phyloP scores from a whole-genome alignment of 2,329 filamentous ascomycete species.

The Lasiodiplodia sp. region DNA sequence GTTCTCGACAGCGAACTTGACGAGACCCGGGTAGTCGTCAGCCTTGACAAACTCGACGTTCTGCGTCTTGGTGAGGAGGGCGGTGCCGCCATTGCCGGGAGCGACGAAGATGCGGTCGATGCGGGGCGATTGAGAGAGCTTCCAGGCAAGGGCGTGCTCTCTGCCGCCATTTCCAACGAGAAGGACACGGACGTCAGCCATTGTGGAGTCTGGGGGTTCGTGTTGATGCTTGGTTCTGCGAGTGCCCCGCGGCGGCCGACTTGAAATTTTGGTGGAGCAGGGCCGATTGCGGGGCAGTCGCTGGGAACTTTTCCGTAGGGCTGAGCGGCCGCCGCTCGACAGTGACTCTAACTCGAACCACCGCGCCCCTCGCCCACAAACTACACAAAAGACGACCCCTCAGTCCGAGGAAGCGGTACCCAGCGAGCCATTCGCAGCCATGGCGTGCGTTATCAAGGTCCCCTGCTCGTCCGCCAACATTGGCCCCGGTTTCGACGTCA shows the following conservation, averaged over 20 bases:
- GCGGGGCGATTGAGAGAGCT: constrained; percentile 80
- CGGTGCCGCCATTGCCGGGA: constrained; percentile 88
- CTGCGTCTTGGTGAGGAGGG: constrained; percentile 70
- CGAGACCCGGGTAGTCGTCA: constrained; percentile 79
- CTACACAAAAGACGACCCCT: not conserved
- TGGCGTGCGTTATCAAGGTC: constrained; percentile 68
- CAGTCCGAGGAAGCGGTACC: constrained; percentile 1
- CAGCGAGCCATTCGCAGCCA: constrained; percentile 6
- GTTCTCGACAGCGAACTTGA: constrained; percentile 76
- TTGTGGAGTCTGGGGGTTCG: constrained; percentile 9
- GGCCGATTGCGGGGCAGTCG: constrained; percentile 30
- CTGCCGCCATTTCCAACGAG: constrained; percentile 93
- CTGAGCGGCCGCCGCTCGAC: constrained; percentile 4
- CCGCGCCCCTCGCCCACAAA: constrained; percentile 22
- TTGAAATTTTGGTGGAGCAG: constrained; percentile 29
- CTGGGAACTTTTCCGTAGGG: constrained; percentile 29
- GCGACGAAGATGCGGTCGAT: constrained; percentile 76
- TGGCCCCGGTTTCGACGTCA: constrained; percentile 95
- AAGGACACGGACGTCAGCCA: constrained; percentile 60
- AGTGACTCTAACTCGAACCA: constrained; percentile 30
- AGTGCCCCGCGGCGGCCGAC: constrained; percentile 26
- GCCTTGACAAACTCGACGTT: constrained; percentile 75
- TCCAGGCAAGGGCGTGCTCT: constrained; percentile 95
- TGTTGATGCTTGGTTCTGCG: constrained; percentile 3
- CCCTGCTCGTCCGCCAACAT: constrained; percentile 98